phyloP scores from a whole-genome alignment of 1,139 yeast species.

The Taiozyma onychis region DNA sequence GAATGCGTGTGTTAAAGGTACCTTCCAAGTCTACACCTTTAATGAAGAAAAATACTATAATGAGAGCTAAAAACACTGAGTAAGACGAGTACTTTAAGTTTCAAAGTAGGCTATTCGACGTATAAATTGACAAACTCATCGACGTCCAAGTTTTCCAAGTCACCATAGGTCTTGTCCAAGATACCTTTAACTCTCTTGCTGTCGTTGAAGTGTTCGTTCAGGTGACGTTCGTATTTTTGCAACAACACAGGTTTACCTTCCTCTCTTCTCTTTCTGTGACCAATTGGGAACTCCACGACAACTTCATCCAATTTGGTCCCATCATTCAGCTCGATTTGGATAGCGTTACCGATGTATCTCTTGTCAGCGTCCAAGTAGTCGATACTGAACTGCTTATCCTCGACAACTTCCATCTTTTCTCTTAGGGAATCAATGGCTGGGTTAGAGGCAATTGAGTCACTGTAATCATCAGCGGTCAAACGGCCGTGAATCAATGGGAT shows the following conservation, averaged over 20 bases:
- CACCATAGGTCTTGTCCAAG: conserved; percentile 29
- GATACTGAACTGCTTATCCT: conserved; percentile 39
- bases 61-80: background rate
- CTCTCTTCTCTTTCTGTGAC: conserved; percentile 50
- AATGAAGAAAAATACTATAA: background rate
- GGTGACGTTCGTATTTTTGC: conserved; percentile 44
- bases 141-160: conserved; percentile 38
- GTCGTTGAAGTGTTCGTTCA: conserved; percentile 37
- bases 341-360: conserved; percentile 51
- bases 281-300: conserved; percentile 51
- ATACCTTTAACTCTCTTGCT: conserved; percentile 33
- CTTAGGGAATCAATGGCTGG: conserved; percentile 48
- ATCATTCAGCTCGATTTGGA: conserved; percentile 44
- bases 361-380: conserved; percentile 53
- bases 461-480: conserved; percentile 51
- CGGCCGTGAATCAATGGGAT: conserved; percentile 49
- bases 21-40: background rate
- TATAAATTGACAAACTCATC: conserved; percentile 45
- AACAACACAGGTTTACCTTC: conserved; percentile 53
- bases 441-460: conserved; percentile 44
- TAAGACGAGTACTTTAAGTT: background rate
- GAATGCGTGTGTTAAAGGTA: background rate
- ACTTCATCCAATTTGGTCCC: conserved; percentile 49
- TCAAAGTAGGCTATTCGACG: conserved; percentile 1
- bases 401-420: conserved; percentile 48